Evolutionary conservation across 2,329 filamentous ascomycete species (phyloP), one percentile per base, ranked within the genome.

Genomic region (Dactylellina haptotyla): DNA sequence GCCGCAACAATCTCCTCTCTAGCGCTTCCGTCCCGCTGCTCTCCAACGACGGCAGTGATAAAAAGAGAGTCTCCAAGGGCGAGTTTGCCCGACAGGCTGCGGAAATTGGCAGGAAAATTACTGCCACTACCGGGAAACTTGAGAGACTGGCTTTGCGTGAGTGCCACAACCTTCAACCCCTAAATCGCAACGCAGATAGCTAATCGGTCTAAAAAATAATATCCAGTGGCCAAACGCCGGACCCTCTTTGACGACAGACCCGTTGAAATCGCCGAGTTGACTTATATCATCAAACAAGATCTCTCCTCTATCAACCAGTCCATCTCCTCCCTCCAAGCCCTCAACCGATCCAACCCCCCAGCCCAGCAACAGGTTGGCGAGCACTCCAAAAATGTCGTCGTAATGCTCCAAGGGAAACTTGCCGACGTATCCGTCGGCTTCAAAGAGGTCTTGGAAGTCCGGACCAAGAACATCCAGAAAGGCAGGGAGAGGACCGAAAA

Each of bases 211-310:
- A 76, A 6, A 20, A 23, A n/a, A n/a, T n/a, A n/a, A n/a, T n/a
- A n/a, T n/a, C n/a, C 74, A 91, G 89, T 99, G 80, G 95, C 95
- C n/a, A 94, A 93, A 81, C 89, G 94, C 79, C 96, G 97, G 82
- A 97, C 95, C 8, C 88, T 99, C 45, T 99, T 99, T 80, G 95
- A 99, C 81, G 95, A 99, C 83, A 88, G 92, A 80, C 93, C 95
- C 0, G 91, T 97, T 63, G 95, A 99, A 82, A 97, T 98, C 81
- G 95, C 95, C 81, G 93, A 98, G 82, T 87, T 97, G 80, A 97
- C 93, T 5, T 97, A 93, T 79, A 91, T 98, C 79, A 97, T 98
- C 84, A 98, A 98, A 83, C 94, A 98, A 84, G 94, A 98, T 79
- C 87, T 98, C 58, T 92, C 92, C 0, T 88, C 86, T 3, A 81